Percentiles rank a stretch among this genome's conserved stretches.
These are phyloP conservation scores for Lactifluus piperatus DNA, from an alignment of 768 basidiomycete species.

Conservation along the genomic window DNA sequence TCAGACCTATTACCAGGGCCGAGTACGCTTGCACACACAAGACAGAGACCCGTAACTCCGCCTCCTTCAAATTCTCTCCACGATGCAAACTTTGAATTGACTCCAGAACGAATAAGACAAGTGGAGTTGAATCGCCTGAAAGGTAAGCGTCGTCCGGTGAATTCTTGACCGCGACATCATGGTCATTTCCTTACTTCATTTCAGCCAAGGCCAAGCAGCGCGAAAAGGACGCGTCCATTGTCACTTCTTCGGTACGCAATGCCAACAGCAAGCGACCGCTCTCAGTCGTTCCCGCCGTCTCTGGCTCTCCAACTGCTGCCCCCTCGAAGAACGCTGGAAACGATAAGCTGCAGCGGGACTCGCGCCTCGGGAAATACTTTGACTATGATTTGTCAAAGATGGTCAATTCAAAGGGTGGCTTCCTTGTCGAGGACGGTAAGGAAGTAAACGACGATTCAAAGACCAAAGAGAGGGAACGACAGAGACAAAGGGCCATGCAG, in stretches of 20 bases:
- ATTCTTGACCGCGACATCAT: neutral
- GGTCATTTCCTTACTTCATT: neutral
- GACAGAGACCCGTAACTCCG: conserved; percentile 31
- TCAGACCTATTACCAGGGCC: neutral
- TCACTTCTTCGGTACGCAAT: conserved; percentile 45
- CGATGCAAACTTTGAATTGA: conserved; percentile 27
- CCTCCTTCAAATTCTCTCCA: conserved; percentile 25
- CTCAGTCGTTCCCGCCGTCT: conserved; percentile 43
- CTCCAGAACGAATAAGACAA: conserved; percentile 61
- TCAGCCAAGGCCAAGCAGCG: conserved; percentile 71
- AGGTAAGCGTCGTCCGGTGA: conserved; percentile 35
- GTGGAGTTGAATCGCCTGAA: conserved; percentile 74
- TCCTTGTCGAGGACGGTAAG: conserved; percentile 82
- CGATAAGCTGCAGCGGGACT: conserved; percentile 58
- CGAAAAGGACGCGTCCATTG: conserved; percentile 47
- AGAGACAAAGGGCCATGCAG: conserved; percentile 68
- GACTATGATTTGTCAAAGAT: conserved; percentile 97
- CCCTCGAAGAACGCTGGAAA: conserved; percentile 31
- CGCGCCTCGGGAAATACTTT: conserved; percentile 83
- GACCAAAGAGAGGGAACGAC: conserved; percentile 72
- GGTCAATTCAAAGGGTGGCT: conserved; percentile 95
- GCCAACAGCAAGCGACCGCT: conserved; percentile 71
- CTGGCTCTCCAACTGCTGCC: conserved; percentile 54
- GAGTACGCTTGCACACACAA: conserved; percentile 4
- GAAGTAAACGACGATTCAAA: conserved; percentile 69